Base-by-base conservation (phyloP, 768 basidiomycete species). In the Mycena filopes region DNA sequence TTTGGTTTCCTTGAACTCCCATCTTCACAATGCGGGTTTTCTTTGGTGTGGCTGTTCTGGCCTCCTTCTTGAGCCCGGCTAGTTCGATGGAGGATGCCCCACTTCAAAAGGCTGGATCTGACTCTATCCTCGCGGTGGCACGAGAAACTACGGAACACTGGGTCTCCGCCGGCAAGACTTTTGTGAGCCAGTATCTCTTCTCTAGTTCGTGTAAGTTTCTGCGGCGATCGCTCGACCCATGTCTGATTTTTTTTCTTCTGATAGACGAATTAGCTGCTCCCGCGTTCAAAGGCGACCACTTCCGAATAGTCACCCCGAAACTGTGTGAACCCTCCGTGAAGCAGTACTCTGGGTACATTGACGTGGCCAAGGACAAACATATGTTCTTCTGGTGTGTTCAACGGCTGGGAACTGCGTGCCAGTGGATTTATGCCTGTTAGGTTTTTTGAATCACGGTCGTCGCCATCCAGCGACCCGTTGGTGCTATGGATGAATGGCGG, bases 401-500 rank as follows among this genome's bases (percentile, higher is more conserved):
- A n/a, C 18, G 15, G 46, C 1, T 28, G 18, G 18, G 16, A 21
- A 2, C 21, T 12, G 15, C 16, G 11, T 26, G 20, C 6, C 7
- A 5, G 23, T 53, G 48, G 61, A n/a, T 23, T 29, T 21, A 20
- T 69, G 28, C n/a, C 43, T 21, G 48, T 3, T 57, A 87, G 86
- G 86, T 89, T 87, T 79, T 89, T 92, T 71, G 91, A 92, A 75
- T 83, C 85, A 3, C 79, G 90, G 25, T 75, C 77, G 47, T 79
- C 82, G 31, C 90, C 91, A 0, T 75, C 81, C 48, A 80, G 82
- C 43, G 89, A 88, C 23, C 91, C 90, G 1, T 78, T 92, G 8
- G 80, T 90, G 4, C 76, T 92, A 47, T 92, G 91, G 91, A 78
- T 87, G 29, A 88, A 87, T 63, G 87, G 87, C 48, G 83, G 84